Evolutionary conservation across 805 yeast genomes (phyloP), one percentile per base, ranked within the genome.

Genomic region (Lachancea meyersii): DNA sequence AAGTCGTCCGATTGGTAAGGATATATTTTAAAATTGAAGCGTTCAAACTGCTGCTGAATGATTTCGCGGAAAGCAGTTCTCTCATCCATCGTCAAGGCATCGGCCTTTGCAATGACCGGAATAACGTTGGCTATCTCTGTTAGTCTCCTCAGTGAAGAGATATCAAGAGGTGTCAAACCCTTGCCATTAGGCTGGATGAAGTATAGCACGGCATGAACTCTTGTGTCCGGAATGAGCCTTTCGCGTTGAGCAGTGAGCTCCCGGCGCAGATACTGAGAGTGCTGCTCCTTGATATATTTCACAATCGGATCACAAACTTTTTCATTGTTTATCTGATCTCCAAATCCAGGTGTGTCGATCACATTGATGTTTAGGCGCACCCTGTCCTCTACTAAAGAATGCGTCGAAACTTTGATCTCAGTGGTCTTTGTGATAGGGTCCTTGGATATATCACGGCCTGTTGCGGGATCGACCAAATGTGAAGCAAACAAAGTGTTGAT

Each of bases 331-430:
- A 93, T 84, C 68, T 86, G 96, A 71, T 93, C 98, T 31, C 96
- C 97, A 71, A 87, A 93, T 13, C 97, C 97, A 17, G 97, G 97
- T 3, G 98, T 93, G 63, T 93, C 98, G 60, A 93, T 86, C 43
- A 93, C 80, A 55, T 87, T 89, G 50, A 93, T 70, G 56, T 82
- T 82, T 61, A 93, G 77, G 48, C 81, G 79, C 44, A 93, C 97
- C 51, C 84, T 85, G 63, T 87, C 88, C 67, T 93, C 98, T 44
- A 79, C 66, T 50, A 93, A 72, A 14, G 75, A 72, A 48, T 82
- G 89, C n/a, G 76, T 64, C 22, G 80, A 72, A 21, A 81, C 81
- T 49, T 78, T 76, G 62, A 91, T 83, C 61, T 88, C 96, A 3
- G 94, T 77, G 23, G 98, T 91, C 54, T 84, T 83, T 50, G 83